A percentile compares a stretch with the other conserved stretches of the same genome.
Evolutionary conservation across 139 green algal species (phyloP).

Genomic region (Chlamydomonas applanata): DNA sequence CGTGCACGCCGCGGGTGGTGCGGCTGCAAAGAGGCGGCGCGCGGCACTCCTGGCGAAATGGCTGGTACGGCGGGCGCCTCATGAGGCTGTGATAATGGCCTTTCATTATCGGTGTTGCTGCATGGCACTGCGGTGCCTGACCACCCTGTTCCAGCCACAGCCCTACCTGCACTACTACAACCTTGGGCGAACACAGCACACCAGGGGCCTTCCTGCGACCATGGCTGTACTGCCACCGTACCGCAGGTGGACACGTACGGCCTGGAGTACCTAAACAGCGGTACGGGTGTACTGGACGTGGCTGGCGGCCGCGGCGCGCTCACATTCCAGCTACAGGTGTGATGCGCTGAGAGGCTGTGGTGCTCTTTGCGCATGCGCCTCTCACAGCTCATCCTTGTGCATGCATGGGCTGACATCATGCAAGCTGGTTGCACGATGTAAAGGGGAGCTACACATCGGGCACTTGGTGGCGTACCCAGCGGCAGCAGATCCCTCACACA

Average conservation of each 20-base stretch:
- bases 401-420: neutral
- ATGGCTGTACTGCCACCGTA: too few species aligned
- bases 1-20: slow-evolving; percentile 12
- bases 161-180: too few species aligned
- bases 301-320: slow-evolving; percentile 59
- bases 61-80: slow-evolving; percentile 24
- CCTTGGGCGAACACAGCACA: too few species aligned
- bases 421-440: too few species aligned
- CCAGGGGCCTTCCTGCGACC: too few species aligned
- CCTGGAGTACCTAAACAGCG: slow-evolving; percentile 40
- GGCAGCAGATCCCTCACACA: too few species aligned
- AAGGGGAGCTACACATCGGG: neutral
- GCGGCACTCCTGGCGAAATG: slow-evolving; percentile 57
- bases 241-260: slow-evolving; percentile 42
- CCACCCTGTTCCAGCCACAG: too few species aligned
- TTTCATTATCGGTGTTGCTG: too few species aligned
- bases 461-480: neutral
- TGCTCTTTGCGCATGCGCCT: neutral
- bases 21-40: slow-evolving; percentile 38
- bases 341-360: neutral
- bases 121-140: too few species aligned
- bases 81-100: too few species aligned
- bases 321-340: slow-evolving; percentile 55
- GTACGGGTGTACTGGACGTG: slow-evolving; percentile 67
- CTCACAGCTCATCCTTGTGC: neutral